These are phyloP conservation scores for Ormosia emarginata DNA, from an alignment of 306 rosid genomes.

Conservation along the genomic window DNA sequence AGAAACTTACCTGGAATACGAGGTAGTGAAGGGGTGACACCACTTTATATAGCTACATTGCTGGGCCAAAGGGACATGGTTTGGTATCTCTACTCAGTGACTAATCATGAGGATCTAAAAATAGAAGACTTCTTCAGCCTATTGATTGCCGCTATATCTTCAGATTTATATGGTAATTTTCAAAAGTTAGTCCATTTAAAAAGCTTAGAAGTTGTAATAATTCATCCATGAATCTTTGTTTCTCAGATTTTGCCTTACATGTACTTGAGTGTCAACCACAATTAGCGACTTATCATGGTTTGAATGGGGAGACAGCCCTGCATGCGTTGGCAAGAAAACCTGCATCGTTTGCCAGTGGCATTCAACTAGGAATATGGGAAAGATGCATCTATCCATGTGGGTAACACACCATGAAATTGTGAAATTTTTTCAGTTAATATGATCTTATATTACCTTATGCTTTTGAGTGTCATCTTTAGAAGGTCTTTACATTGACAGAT, in stretches of 20 bases:
- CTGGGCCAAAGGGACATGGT: slow-evolving; percentile 13
- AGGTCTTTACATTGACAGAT: not conserved
- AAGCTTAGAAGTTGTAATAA: not conserved
- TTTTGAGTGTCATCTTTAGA: not conserved
- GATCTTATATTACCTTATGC: not conserved
- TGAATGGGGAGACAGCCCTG: slow-evolving; percentile 17
- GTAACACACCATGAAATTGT: not conserved
- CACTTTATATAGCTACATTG: slow-evolving; percentile 11
- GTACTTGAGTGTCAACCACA: not conserved
- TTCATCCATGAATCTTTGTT: not conserved
- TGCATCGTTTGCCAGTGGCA: slow-evolving; percentile 7
- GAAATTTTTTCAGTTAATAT: not conserved
- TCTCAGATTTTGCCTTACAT: slow-evolving; percentile 16
- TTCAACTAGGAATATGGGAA: slow-evolving; percentile 18
- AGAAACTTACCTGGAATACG: not conserved
- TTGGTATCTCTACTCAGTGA: slow-evolving; percentile 12
- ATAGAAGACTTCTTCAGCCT: slow-evolving; percentile 9
- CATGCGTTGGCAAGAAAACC: slow-evolving; percentile 7
- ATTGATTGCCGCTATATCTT: not conserved
- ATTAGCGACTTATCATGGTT: slow-evolving; percentile 2
- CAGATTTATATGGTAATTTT: not conserved
- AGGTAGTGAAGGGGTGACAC: slow-evolving; percentile 20
- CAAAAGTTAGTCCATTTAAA: not conserved
- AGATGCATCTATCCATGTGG: slow-evolving; percentile 19
- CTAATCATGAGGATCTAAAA: not conserved